Conservation (phyloP, 768 basidiomycete species). For the Suillus cothurnatus region DNA sequence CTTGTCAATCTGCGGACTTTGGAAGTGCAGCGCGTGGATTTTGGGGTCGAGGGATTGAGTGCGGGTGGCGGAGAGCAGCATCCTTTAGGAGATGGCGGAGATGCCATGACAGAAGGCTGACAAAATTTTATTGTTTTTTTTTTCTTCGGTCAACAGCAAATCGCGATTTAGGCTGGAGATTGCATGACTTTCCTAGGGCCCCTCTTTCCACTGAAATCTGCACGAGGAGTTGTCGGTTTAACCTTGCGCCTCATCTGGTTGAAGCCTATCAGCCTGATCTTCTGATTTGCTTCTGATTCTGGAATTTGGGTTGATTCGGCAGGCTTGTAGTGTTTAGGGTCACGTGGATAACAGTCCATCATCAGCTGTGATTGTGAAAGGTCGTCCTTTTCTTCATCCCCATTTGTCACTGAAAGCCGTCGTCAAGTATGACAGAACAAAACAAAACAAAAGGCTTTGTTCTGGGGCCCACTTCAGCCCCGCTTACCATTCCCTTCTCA, state of each 20-base stretch:
- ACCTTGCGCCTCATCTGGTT: constrained; percentile 7
- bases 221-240: background rate
- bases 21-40: constrained; percentile 63
- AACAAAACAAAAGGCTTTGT: background rate
- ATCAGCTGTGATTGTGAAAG: constrained; percentile 6
- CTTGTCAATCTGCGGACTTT: constrained; percentile 80
- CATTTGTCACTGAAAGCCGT: constrained; percentile 3
- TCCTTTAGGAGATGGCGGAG: constrained; percentile 9
- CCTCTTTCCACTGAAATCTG: background rate
- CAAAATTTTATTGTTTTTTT: constrained; percentile 2
- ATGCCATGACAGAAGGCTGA: constrained; percentile 30
- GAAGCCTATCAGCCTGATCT: background rate
- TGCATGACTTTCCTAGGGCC: background rate
- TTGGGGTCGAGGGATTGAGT: constrained; percentile 46
- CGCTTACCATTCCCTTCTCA: background rate
- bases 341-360: constrained; percentile 4
- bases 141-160: background rate
- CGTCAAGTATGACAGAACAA: constrained; percentile 1
- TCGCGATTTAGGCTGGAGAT: constrained; percentile 4
- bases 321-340: constrained; percentile 7
- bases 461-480: background rate
- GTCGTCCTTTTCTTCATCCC: constrained; percentile 7
- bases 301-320: background rate
- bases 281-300: constrained; percentile 1
- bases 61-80: constrained; percentile 18